Conservation (phyloP, 2,329 filamentous ascomycete species). For the Fusarium devonianum region DNA sequence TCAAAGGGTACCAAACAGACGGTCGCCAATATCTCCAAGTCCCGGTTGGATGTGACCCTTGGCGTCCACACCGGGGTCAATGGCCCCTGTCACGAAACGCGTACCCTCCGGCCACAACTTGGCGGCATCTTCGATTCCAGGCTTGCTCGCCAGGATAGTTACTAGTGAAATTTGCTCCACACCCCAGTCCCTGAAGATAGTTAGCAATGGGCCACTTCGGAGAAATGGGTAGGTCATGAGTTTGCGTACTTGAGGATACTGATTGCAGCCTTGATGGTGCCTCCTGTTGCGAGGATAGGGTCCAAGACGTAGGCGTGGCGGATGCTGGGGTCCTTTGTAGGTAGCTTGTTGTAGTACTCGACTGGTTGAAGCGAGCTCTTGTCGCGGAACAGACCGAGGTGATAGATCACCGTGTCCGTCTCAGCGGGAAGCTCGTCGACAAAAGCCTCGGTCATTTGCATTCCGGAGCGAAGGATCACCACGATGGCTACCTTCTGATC, state of each 20-base stretch:
- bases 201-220: neutral
- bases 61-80: constrained; percentile 59
- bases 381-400: constrained; percentile 63
- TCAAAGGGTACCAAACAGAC: constrained; percentile 62
- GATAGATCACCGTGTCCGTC: constrained; percentile 56
- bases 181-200: constrained; percentile 65
- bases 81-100: constrained; percentile 44
- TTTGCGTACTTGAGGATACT: constrained; percentile 56
- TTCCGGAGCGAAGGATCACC: constrained; percentile 47
- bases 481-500: constrained; percentile 44
- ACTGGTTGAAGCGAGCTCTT: constrained; percentile 62
- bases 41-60: constrained; percentile 59
- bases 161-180: constrained; percentile 67
- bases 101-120: constrained; percentile 56
- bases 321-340: constrained; percentile 40
- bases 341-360: constrained; percentile 75
- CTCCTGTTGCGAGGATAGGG: constrained; percentile 73
- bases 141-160: constrained; percentile 53
- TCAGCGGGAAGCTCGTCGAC: constrained; percentile 38
- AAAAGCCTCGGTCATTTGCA: constrained; percentile 50
- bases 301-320: constrained; percentile 71
- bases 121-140: constrained; percentile 62
- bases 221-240: neutral
- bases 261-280: constrained; percentile 70
- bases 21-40: constrained; percentile 56